These are phyloP conservation scores for Fusarium oligoseptatum DNA, from an alignment of 2,329 filamentous ascomycete genomes.

Conservation along the genomic window DNA sequence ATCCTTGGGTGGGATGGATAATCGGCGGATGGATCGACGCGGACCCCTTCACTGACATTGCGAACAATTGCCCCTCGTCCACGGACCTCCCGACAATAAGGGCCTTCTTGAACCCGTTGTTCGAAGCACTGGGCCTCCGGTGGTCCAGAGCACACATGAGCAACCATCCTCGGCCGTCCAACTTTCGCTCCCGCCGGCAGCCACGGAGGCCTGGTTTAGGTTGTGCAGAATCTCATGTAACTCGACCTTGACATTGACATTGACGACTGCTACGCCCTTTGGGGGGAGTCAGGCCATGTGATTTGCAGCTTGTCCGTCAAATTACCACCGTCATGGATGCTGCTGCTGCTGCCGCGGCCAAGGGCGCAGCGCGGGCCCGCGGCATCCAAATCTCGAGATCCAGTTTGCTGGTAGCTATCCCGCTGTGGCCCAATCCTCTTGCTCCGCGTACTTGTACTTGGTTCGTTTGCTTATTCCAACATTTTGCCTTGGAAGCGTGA, in stretches of 20 bases:
- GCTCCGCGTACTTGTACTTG: conserved; percentile 15
- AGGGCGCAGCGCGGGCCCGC: background rate
- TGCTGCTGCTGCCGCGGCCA: conserved; percentile 1
- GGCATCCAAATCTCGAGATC: conserved; percentile 1
- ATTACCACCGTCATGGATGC: conserved; percentile 11
- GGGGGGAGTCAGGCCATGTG: conserved; percentile 7
- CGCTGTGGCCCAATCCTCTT: conserved; percentile 22
- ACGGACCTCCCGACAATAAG: conserved; percentile 19
- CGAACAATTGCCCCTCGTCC: conserved; percentile 7
- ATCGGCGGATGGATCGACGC: conserved; percentile 24
- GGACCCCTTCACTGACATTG: conserved; percentile 2
- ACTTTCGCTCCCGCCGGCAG: background rate
- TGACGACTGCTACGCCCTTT: conserved; percentile 6
- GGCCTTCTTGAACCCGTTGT: background rate
- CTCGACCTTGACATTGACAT: background rate
- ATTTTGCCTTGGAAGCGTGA: conserved; percentile 21
- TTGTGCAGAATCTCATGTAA: conserved; percentile 3
- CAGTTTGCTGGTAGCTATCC: background rate
- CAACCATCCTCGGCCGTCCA: background rate
- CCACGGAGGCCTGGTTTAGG: conserved; percentile 1
- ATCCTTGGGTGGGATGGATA: conserved; percentile 16
- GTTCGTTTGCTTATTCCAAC: conserved; percentile 18
- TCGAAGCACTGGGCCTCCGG: conserved; percentile 16
- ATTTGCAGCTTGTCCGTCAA: background rate
- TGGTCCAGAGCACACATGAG: conserved; percentile 9